Conservation (phyloP, 148 eudicot genomes). For the Heliamphora exappendiculata region DNA sequence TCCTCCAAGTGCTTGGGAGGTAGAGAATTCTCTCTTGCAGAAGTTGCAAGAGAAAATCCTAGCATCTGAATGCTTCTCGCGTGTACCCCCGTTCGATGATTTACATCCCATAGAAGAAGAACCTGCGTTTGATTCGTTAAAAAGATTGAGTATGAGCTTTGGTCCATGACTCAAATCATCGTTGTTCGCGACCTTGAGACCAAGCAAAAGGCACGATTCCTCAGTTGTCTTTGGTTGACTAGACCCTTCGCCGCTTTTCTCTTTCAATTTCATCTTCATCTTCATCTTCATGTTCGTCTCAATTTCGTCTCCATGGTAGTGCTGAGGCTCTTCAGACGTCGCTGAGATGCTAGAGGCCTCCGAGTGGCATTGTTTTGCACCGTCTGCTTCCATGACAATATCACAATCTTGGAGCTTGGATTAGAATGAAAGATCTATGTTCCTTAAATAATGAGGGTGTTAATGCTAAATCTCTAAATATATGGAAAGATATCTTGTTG, state of each 20-base stretch:
- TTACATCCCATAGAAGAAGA: neutral
- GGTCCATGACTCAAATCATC: too few relatives aligned
- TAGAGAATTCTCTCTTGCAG: slow-evolving; percentile 16
- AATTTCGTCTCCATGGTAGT: too few relatives aligned
- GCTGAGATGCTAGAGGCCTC: neutral
- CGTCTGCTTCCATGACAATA: neutral
- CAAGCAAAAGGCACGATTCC: neutral
- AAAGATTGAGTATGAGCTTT: neutral
- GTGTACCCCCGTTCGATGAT: neutral
- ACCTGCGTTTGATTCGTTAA: neutral
- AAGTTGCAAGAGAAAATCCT: slow-evolving; percentile 3
- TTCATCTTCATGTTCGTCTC: neutral
- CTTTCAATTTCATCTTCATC: neutral
- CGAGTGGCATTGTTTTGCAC: neutral
- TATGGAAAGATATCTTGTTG: slow-evolving; percentile 6
- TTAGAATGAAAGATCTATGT: neutral
- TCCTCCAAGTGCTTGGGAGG: slow-evolving; percentile 15
- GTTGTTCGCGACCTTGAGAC: neutral
- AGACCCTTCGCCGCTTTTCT: neutral
- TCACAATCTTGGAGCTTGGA: neutral
- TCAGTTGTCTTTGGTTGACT: too few relatives aligned
- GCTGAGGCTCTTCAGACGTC: neutral
- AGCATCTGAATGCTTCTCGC: neutral
- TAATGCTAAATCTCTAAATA: neutral
- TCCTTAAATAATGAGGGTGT: neutral